These are phyloP conservation scores for Elongisporangium anandrum DNA, from an alignment of 352 stramenopile genomes.

Conservation along the genomic window DNA sequence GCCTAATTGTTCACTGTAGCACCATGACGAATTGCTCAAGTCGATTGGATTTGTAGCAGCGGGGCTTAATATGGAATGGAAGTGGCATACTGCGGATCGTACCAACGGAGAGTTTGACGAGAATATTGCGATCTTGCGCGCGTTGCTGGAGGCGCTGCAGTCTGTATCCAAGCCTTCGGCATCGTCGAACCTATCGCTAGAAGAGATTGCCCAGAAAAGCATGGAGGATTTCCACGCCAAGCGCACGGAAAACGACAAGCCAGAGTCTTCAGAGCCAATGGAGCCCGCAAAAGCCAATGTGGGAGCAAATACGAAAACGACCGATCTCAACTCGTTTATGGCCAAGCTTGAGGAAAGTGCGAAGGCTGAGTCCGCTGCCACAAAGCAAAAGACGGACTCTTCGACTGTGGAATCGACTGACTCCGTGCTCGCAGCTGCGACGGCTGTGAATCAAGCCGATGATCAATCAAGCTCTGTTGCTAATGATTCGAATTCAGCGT, in stretches of 20 bases:
- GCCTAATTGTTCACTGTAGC: slow-evolving; percentile 20
- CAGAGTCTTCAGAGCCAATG: neutral
- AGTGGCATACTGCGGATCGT: slow-evolving; percentile 66
- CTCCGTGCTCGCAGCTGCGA: slow-evolving; percentile 3
- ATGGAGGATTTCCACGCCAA: slow-evolving; percentile 20
- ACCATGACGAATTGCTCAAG: slow-evolving; percentile 72
- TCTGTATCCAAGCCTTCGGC: slow-evolving; percentile 35
- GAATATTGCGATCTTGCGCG: slow-evolving; percentile 59
- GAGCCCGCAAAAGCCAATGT: slow-evolving; percentile 1
- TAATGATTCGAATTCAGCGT: neutral
- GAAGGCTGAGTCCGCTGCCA: slow-evolving; percentile 1
- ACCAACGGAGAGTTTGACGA: slow-evolving; percentile 59
- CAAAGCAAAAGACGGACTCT: too few relatives aligned
- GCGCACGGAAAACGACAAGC: slow-evolving; percentile 19
- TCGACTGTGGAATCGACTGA: too few relatives aligned
- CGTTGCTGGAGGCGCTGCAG: slow-evolving; percentile 53
- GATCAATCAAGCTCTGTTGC: too few relatives aligned
- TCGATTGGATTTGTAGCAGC: slow-evolving; percentile 73
- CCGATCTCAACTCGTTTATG: slow-evolving; percentile 50
- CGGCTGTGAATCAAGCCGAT: slow-evolving; percentile 3
- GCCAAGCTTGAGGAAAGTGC: slow-evolving; percentile 43
- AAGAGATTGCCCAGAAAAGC: slow-evolving; percentile 43
- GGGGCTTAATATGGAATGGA: slow-evolving; percentile 81
- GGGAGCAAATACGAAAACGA: slow-evolving; percentile 12
- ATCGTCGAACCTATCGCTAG: slow-evolving; percentile 39